Evolutionary conservation across 352 stramenopile genomes (phyloP).

Genomic region (Globisporangium irregulare): DNA sequence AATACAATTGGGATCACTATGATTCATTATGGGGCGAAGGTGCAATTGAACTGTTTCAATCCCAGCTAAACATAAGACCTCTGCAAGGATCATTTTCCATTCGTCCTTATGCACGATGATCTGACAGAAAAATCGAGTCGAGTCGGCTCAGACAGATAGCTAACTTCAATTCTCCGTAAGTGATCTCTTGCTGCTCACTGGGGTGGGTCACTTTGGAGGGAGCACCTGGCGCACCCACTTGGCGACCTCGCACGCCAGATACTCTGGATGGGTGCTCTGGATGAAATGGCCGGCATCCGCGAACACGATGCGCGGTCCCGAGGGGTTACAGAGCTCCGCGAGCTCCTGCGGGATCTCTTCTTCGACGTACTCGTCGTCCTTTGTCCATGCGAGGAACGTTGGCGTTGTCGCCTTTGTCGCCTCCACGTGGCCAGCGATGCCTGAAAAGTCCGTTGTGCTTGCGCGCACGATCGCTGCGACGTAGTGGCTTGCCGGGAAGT

Average conservation of each 20-base stretch:
- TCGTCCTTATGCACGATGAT: too few relatives aligned
- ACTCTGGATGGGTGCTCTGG: conserved; percentile 47
- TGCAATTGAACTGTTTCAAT: too few relatives aligned
- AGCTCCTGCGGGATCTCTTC: conserved; percentile 36
- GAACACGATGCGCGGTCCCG: conserved; percentile 41
- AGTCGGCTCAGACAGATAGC: too few relatives aligned
- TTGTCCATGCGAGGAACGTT: conserved; percentile 40
- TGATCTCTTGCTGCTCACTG: neutral
- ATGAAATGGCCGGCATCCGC: conserved; percentile 48
- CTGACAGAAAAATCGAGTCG: too few relatives aligned
- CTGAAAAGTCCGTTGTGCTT: conserved; percentile 39
- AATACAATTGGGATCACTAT: too few relatives aligned
- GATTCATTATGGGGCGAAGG: too few relatives aligned
- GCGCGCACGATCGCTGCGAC: conserved; percentile 37
- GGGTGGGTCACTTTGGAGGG: neutral
- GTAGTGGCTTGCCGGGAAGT: conserved; percentile 29
- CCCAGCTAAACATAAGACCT: too few relatives aligned
- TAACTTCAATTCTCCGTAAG: neutral
- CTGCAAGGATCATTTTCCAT: too few relatives aligned
- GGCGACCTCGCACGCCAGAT: conserved; percentile 21
- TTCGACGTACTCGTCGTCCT: conserved; percentile 51
- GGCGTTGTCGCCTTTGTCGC: conserved; percentile 20
- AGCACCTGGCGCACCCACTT: conserved; percentile 28
- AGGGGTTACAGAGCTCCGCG: conserved; percentile 20
- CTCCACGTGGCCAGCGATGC: conserved; percentile 31